Base-by-base conservation (phyloP, 2,329 filamentous ascomycete genomes). In the Pseudogymnoascus sp. region DNA sequence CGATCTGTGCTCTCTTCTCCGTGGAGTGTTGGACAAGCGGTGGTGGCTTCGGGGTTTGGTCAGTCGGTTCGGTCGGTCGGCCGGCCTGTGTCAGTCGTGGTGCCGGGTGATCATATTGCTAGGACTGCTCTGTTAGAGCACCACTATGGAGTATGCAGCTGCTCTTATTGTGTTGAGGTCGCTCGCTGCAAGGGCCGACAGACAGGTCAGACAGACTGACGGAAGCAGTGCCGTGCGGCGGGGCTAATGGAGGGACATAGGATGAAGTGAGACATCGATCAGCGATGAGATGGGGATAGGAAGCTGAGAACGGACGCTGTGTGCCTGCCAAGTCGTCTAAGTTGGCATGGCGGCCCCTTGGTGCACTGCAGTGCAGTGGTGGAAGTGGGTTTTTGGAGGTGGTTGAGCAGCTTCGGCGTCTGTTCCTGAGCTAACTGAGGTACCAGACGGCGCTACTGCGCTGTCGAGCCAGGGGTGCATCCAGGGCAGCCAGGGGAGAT, bases 371-470 rank as follows among this genome's bases (percentile, higher is more conserved):
- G 19, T 26, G 19, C 21, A 45, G 41, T 23, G 41, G 5, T 12
- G 33, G 5, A 37, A 37, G 33, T 37, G 33, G 33, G 33, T 37
- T 55, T 31, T 29, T 55, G 26, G 3, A 55, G 45, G 45, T 55
- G 26, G 45, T 55, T 55, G 49, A 55, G 49, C 49, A 12, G 10
- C 49, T 55, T 55, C 49, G 49, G 49, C 49, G 33, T 55, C 49
- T 55, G 49, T 55, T 55, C 49, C 49, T 55, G 49, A 55, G 49
- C 49, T 55, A 55, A 39, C 37, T 39, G 37, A 39, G n/a, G 14
- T 39, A 39, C 37, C 37, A 7, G 49, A 16, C n/a, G 49, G 49
- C 29, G 49, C 49, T 55, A 55, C 49, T 33, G 26, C n/a, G 45
- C n/a, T 31, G 45, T 55, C 26, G 45, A 55, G 45, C 45, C 45